These are phyloP conservation scores for Ceratobasidium sp. DNA, from an alignment of 1,284 basidiomycete species.

Conservation along the genomic window DNA sequence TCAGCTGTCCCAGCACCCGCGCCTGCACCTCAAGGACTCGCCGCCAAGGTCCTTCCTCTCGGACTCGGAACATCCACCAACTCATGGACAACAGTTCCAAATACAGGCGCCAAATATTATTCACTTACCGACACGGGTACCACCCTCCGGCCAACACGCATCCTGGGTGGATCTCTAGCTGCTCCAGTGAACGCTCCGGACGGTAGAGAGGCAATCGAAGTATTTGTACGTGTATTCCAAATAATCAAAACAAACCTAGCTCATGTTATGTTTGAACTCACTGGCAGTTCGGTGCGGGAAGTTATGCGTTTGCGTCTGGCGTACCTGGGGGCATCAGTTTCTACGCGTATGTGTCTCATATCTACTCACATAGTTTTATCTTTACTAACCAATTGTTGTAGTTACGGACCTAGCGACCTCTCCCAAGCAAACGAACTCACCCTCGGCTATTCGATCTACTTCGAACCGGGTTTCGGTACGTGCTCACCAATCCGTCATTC, in stretches of 20 bases:
- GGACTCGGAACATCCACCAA: slow-evolving; percentile 19
- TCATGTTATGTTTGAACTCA: background rate
- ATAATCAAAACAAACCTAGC: background rate
- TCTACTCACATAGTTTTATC: background rate
- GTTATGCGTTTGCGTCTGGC: slow-evolving; percentile 16
- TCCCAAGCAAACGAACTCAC: slow-evolving; percentile 20
- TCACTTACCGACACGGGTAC: slow-evolving; percentile 22
- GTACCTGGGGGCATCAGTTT: slow-evolving; percentile 29
- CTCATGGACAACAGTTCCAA: slow-evolving; percentile 39
- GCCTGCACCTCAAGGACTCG: slow-evolving; percentile 16
- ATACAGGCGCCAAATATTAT: background rate
- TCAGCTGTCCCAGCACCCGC: background rate
- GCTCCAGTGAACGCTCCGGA: slow-evolving; percentile 13
- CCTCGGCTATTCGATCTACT: slow-evolving; percentile 30
- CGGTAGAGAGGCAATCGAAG: slow-evolving; percentile 20
- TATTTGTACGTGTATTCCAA: slow-evolving; percentile 22
- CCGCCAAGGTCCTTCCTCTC: slow-evolving; percentile 31
- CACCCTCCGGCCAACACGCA: slow-evolving; percentile 30
- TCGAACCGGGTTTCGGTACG: slow-evolving; percentile 31
- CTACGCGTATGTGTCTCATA: slow-evolving; percentile 20
- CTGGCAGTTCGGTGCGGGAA: slow-evolving; percentile 14
- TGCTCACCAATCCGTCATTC: background rate
- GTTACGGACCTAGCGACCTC: slow-evolving; percentile 33
- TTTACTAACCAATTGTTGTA: background rate
- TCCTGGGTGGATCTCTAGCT: slow-evolving; percentile 24